Evolutionary conservation across 768 basidiomycete species (phyloP).

Genomic region (Lentinula edodes): DNA sequence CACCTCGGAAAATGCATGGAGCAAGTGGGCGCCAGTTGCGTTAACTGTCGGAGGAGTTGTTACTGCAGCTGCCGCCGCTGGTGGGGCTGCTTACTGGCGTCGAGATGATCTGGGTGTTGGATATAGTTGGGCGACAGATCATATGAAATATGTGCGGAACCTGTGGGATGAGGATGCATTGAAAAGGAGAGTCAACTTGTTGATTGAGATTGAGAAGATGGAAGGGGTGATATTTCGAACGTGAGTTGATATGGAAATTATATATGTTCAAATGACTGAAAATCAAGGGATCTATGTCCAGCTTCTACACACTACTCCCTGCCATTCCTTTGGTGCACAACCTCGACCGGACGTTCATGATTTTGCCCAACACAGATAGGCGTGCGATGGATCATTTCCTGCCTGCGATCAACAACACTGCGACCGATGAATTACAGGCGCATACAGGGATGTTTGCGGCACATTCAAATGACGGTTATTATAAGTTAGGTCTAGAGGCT

Average conservation of each 20-base stretch:
- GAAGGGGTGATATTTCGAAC: slow-evolving; percentile 67
- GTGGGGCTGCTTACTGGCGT: slow-evolving; percentile 78
- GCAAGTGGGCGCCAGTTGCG: slow-evolving; percentile 63
- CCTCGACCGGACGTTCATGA: slow-evolving; percentile 66
- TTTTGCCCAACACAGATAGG: slow-evolving; percentile 57
- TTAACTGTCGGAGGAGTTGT: slow-evolving; percentile 70
- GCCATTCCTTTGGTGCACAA: slow-evolving; percentile 54
- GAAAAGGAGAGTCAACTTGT: slow-evolving; percentile 51
- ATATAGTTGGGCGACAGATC: slow-evolving; percentile 75
- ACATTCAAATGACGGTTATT: slow-evolving; percentile 84
- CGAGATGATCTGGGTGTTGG: slow-evolving; percentile 68
- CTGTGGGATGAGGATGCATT: slow-evolving; percentile 76
- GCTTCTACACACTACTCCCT: slow-evolving; percentile 79
- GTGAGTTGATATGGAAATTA: slow-evolving; percentile 36
- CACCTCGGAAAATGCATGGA: slow-evolving; percentile 31
- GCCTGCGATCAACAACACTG: slow-evolving; percentile 60
- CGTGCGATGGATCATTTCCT: slow-evolving; percentile 50
- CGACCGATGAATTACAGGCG: slow-evolving; percentile 73
- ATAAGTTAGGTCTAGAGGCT: slow-evolving; percentile 70
- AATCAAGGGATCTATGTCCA: slow-evolving; percentile 22
- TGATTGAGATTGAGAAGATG: slow-evolving; percentile 55
- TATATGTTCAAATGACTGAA: neutral
- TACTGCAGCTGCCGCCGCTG: slow-evolving; percentile 70
- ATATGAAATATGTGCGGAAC: slow-evolving; percentile 84
- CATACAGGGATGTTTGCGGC: slow-evolving; percentile 87